A percentile compares a stretch with the other conserved stretches of the same genome.
These are phyloP conservation scores for Paracorniculantispora psalliotae DNA, from an alignment of 2,329 filamentous ascomycete genomes.

Conservation along the genomic window DNA sequence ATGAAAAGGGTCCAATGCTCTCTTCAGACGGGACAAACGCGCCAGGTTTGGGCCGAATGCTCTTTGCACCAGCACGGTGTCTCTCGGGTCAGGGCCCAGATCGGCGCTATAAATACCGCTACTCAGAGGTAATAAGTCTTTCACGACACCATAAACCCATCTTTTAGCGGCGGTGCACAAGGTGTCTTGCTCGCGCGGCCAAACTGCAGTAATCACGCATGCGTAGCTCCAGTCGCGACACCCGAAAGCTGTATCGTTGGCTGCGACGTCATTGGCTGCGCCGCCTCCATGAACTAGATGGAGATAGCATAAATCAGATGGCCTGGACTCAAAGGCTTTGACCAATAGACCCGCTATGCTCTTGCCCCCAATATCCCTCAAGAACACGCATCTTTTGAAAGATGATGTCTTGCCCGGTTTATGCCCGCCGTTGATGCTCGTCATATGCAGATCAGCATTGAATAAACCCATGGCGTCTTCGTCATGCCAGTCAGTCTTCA, in stretches of 20 bases:
- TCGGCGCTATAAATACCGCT: slow-evolving; percentile 54
- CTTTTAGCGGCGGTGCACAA: slow-evolving; percentile 34
- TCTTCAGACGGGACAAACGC: slow-evolving; percentile 49
- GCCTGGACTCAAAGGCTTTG: slow-evolving; percentile 41
- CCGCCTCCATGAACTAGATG: slow-evolving; percentile 58
- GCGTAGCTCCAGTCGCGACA: slow-evolving; percentile 60
- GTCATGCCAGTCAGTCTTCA: slow-evolving; percentile 14
- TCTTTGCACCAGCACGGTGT: slow-evolving; percentile 41
- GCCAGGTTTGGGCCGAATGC: slow-evolving; percentile 53
- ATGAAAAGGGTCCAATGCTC: slow-evolving; percentile 40
- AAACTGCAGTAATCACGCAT: slow-evolving; percentile 59
- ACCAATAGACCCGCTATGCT: slow-evolving; percentile 34
- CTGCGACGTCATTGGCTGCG: slow-evolving; percentile 40
- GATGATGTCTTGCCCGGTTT: slow-evolving; percentile 54
- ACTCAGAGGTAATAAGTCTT: slow-evolving; percentile 43
- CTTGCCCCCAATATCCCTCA: slow-evolving; percentile 40
- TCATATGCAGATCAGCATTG: slow-evolving; percentile 57
- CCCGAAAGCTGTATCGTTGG: slow-evolving; percentile 52
- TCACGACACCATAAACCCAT: slow-evolving; percentile 54
- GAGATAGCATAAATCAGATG: slow-evolving; percentile 53
- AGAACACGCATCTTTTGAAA: slow-evolving; percentile 59
- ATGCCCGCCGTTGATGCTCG: slow-evolving; percentile 55
- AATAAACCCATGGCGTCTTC: slow-evolving; percentile 50
- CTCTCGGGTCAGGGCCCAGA: slow-evolving; percentile 57
- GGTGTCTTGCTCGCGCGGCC: slow-evolving; percentile 48